Base-by-base conservation (phyloP, 2,329 filamentous ascomycete species). In the Aureobasidium sp. region DNA sequence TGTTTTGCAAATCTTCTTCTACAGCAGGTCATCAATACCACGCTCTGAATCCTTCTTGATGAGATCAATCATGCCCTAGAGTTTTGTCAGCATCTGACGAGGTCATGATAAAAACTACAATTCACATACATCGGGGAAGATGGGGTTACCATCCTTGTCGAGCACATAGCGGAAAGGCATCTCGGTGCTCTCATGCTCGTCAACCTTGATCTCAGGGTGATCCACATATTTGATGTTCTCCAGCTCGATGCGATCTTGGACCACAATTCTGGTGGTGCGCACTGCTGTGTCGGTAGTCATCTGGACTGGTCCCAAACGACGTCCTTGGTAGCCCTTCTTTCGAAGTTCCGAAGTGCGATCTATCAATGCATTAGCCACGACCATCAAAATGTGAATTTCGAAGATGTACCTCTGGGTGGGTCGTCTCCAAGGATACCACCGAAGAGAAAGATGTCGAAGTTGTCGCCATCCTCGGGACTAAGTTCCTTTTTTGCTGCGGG, bases 261-360 rank as follows among this genome's bases (percentile, higher is more conserved):
- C 86, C 6, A 97, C 89, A 68, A 95, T 87, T 67, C 94, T 85
- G 36, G 94, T 97, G 48, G 97, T 93, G 67, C 94, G 84, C 56
- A 97, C 94, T 5, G 94, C 94, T 22, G 94, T 99, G 74, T 99
- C 94, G 5, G 94, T 99, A 3, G 94, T 97, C 93, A 99, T 97
- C 76, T 99, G 94, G 69, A 92, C 87, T 8, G 93, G 90, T 0
- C 94, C 94, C 34, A 99, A 81, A 63, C 94, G 84, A 59, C 94
- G 86, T 63, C 93, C 91, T 63, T 87, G 81, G 70, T 96, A 99
- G 3, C 94, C 94, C 73, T 97, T 96, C 76, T 90, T 91, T 58
- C 94, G 86, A 69, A 99, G 79, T 75, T 99, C 94, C n/a, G 90
- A 93, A 5, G 94, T 99, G 65, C 94, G 87, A 76, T 97, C 93